Percentiles rank a stretch among this genome's conserved stretches.
phyloP scores from a whole-genome alignment of 345 rosid species.

The Bruguiera gymnorhiza region DNA sequence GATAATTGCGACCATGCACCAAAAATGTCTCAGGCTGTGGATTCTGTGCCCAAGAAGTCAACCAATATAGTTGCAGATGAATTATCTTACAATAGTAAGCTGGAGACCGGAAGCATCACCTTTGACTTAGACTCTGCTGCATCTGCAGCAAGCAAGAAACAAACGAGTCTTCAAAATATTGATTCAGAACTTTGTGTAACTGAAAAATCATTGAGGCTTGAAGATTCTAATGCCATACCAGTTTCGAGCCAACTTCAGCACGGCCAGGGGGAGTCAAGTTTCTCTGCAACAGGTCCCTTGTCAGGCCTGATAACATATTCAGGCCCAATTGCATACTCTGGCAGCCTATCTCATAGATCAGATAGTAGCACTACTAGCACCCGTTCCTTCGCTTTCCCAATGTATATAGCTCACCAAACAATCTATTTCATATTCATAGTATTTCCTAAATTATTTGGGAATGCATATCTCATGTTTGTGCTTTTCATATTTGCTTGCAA shows the following conservation, averaged over 20 bases:
- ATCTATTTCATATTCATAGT: background rate
- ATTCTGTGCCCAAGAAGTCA: constrained; percentile 1
- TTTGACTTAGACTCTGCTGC: constrained; percentile 27
- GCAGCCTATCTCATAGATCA: constrained; percentile 76
- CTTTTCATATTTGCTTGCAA: background rate
- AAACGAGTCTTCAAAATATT: constrained; percentile 17
- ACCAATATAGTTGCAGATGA: constrained; percentile 8
- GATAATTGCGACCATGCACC: constrained; percentile 10
- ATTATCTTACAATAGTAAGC: constrained; percentile 16
- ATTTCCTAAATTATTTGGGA: background rate
- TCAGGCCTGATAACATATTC: constrained; percentile 63
- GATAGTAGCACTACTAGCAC: constrained; percentile 93
- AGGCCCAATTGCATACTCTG: constrained; percentile 63
- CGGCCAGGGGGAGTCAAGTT: constrained; percentile 63
- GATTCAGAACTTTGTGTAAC: constrained; percentile 17
- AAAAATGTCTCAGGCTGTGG: constrained; percentile 1
- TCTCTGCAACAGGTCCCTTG: constrained; percentile 56
- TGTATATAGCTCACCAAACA: constrained; percentile 36
- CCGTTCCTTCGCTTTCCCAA: constrained; percentile 90
- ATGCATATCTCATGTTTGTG: background rate
- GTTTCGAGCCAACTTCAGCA: constrained; percentile 29
- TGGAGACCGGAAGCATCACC: constrained; percentile 35
- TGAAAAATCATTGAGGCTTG: constrained; percentile 17
- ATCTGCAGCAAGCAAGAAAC: constrained; percentile 13
- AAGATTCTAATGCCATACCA: constrained; percentile 23